Percentiles rank a stretch among this genome's conserved stretches.
Evolutionary conservation across 495 filamentous ascomycete genomes (phyloP).

Genomic region (Astrothelium subdiscretum): DNA sequence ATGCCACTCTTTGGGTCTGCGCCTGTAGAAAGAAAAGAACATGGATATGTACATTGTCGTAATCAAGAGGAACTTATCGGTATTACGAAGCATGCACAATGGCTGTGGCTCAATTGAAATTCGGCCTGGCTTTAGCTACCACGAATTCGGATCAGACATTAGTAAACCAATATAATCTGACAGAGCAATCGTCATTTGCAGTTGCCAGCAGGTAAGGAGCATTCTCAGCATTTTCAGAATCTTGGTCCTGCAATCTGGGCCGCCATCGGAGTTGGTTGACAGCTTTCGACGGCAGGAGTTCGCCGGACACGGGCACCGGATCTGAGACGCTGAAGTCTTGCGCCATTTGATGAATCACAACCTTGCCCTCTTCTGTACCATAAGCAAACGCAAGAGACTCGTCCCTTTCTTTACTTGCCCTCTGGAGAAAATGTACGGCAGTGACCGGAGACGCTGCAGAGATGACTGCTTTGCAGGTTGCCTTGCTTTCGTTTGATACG

Average conservation of each 20-base stretch:
- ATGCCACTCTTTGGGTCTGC: too few relatives aligned
- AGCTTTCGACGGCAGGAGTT: slow-evolving; percentile 47
- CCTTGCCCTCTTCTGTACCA: slow-evolving; percentile 49
- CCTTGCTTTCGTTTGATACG: slow-evolving; percentile 21
- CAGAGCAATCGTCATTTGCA: slow-evolving; percentile 71
- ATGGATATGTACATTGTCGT: too few relatives aligned
- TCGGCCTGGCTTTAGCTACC: too few relatives aligned
- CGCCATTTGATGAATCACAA: slow-evolving; percentile 34
- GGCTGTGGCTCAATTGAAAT: not conserved
- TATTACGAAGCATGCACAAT: too few relatives aligned
- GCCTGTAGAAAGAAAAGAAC: too few relatives aligned
- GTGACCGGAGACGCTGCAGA: slow-evolving; percentile 53
- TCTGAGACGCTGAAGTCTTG: slow-evolving; percentile 36
- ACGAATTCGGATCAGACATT: not conserved
- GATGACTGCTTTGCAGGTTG: slow-evolving; percentile 42
- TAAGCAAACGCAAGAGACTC: slow-evolving; percentile 45
- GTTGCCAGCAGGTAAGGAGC: slow-evolving; percentile 48
- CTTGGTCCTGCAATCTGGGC: slow-evolving; percentile 30
- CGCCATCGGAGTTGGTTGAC: slow-evolving; percentile 71
- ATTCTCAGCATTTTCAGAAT: slow-evolving; percentile 7
- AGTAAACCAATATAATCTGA: slow-evolving; percentile 49
- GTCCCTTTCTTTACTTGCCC: slow-evolving; percentile 24
- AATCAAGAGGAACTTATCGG: too few relatives aligned
- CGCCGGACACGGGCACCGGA: slow-evolving; percentile 18
- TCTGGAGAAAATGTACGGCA: slow-evolving; percentile 56